Percentiles rank a stretch among this genome's conserved stretches.
Evolutionary conservation across 495 filamentous ascomycete genomes (phyloP).

Genomic region (Sabuloglossum arenarium): DNA sequence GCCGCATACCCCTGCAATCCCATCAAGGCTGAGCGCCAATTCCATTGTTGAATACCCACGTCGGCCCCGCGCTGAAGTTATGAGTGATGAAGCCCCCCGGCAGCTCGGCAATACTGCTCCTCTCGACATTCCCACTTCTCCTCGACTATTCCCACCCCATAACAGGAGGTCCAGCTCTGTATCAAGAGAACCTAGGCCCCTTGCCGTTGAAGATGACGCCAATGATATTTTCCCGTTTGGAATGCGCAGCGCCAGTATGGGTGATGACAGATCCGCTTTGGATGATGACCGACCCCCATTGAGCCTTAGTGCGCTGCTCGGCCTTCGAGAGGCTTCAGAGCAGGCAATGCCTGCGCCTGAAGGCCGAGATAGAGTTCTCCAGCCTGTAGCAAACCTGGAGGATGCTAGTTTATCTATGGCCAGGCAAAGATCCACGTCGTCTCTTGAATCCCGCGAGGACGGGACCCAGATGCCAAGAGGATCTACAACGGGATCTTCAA

Average conservation of each 20-base stretch:
- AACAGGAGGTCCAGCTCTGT: conserved; percentile 58
- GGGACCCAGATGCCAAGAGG: background rate
- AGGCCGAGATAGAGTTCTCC: background rate
- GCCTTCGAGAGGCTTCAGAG: conserved; percentile 22
- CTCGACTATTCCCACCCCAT: conserved; percentile 35
- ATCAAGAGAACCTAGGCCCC: conserved; percentile 39
- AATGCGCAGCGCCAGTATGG: conserved; percentile 58
- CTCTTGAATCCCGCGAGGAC: conserved; percentile 4
- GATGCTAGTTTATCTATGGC: background rate
- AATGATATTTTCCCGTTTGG: conserved; percentile 36
- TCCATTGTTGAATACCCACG: conserved; percentile 8
- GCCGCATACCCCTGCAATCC: conserved; percentile 81
- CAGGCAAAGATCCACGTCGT: conserved; percentile 5
- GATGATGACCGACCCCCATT: conserved; percentile 29
- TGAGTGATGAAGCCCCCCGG: conserved; percentile 9
- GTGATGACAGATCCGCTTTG: conserved; percentile 25
- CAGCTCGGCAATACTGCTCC: conserved; percentile 30
- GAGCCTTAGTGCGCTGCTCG: conserved; percentile 33
- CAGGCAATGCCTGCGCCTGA: conserved; percentile 9
- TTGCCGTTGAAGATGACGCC: conserved; percentile 34
- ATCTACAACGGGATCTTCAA: background rate
- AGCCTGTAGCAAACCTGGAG: background rate
- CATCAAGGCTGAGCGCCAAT: conserved; percentile 65
- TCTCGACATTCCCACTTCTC: conserved; percentile 70
- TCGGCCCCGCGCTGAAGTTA: conserved; percentile 1